These are phyloP conservation scores for Scleromitrula shiraiana DNA, from an alignment of 2,329 filamentous ascomycete genomes.

Conservation along the genomic window DNA sequence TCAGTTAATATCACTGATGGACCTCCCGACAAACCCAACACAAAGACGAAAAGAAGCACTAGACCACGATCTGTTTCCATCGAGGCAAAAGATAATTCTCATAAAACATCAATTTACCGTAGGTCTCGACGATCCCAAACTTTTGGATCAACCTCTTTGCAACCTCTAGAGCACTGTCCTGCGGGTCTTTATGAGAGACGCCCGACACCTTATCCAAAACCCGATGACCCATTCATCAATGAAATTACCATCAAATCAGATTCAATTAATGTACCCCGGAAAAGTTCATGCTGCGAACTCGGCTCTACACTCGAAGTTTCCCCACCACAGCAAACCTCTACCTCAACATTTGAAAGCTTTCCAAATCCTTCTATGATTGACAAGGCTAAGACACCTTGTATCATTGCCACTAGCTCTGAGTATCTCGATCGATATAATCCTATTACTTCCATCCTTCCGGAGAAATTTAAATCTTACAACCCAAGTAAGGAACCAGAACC, in stretches of 20 bases:
- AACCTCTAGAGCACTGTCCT: slow-evolving; percentile 1
- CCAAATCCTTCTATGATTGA: background rate
- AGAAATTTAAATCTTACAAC: background rate
- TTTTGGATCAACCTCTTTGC: slow-evolving; percentile 3
- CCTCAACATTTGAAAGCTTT: slow-evolving; percentile 5
- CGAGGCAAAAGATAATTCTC: background rate
- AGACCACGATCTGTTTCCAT: slow-evolving; percentile 7
- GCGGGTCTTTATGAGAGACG: slow-evolving; percentile 8
- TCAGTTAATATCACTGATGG: background rate
- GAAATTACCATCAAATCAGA: background rate
- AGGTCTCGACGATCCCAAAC: slow-evolving; percentile 6
- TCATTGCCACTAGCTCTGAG: background rate
- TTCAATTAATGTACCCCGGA: background rate
- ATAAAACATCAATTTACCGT: background rate
- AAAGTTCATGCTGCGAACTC: background rate
- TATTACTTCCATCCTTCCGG: background rate
- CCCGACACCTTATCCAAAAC: slow-evolving; percentile 15
- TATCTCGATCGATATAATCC: slow-evolving; percentile 5
- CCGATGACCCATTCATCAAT: background rate
- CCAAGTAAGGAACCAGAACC: slow-evolving; percentile 9
- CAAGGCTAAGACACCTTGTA: background rate
- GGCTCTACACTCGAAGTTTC: background rate
- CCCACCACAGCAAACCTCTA: background rate
- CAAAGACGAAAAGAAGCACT: background rate
- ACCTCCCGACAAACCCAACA: background rate